phyloP scores from a whole-genome alignment of 768 basidiomycete species.

The Psilocybe cubensis region DNA sequence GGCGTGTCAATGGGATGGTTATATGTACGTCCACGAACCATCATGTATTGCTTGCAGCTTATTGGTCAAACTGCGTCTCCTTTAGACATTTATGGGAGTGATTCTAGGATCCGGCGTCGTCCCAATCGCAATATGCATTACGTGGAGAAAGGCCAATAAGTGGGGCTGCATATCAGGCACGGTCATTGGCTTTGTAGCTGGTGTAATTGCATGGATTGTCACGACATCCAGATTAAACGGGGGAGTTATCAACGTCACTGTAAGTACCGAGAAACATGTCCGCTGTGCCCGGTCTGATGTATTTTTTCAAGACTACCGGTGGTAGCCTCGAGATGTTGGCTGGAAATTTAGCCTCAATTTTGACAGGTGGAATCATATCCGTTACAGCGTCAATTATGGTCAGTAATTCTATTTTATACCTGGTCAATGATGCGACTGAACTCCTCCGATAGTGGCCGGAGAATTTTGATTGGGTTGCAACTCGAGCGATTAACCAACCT shows the following conservation, averaged over 20 bases:
- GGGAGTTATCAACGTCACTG: slow-evolving; percentile 69
- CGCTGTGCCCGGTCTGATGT: background rate
- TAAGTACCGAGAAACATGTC: slow-evolving; percentile 8
- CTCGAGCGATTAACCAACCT: slow-evolving; percentile 72
- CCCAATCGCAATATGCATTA: slow-evolving; percentile 84
- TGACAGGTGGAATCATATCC: slow-evolving; percentile 78
- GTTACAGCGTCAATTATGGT: slow-evolving; percentile 66
- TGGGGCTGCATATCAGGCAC: slow-evolving; percentile 82
- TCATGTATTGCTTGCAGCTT: no score
- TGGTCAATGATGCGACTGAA: background rate
- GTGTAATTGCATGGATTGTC: slow-evolving; percentile 84
- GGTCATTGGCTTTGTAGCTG: slow-evolving; percentile 67
- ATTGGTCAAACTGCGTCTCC: no score
- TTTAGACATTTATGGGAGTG: slow-evolving; percentile 85
- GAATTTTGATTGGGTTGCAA: slow-evolving; percentile 79
- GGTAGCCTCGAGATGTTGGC: slow-evolving; percentile 68
- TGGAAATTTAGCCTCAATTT: slow-evolving; percentile 85
- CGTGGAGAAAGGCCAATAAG: slow-evolving; percentile 87
- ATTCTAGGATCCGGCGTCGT: slow-evolving; percentile 85
- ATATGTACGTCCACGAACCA: slow-evolving; percentile 56
- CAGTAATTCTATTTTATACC: slow-evolving; percentile 23
- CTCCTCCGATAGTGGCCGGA: slow-evolving; percentile 64
- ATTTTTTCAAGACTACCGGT: background rate
- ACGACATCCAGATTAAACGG: slow-evolving; percentile 73
- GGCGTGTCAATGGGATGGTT: slow-evolving; percentile 95